phyloP scores from a whole-genome alignment of 371 early-diverging fungal species.

The Dichotomocladium elegans region DNA sequence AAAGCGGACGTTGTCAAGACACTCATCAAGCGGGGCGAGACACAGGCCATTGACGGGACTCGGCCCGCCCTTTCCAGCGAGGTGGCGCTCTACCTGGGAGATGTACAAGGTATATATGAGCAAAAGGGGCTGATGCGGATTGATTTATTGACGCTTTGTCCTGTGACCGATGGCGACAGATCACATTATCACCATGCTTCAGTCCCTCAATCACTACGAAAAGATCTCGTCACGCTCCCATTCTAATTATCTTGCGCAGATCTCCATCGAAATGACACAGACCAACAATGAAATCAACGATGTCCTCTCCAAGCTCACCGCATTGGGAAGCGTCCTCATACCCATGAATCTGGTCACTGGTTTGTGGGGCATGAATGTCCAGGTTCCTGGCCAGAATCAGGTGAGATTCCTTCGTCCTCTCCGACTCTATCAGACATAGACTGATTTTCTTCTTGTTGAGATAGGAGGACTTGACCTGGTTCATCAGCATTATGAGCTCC shows the following conservation, averaged over 20 bases:
- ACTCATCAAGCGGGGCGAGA: constrained; percentile 72
- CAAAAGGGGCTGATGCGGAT: background rate
- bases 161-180: constrained; percentile 47
- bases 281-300: constrained; percentile 90
- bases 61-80: constrained; percentile 51
- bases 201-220: constrained; percentile 87
- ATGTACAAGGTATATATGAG: constrained; percentile 70
- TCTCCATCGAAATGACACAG: constrained; percentile 94
- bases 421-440: background rate
- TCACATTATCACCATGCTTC: constrained; percentile 91
- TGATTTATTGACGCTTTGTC: background rate
- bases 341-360: constrained; percentile 95
- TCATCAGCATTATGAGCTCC: constrained; percentile 50
- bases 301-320: constrained; percentile 87
- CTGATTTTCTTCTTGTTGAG: too few species aligned
- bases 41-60: constrained; percentile 30
- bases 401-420: constrained; percentile 7
- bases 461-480: constrained; percentile 61
- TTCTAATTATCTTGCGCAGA: constrained; percentile 95
- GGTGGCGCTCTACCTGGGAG: constrained; percentile 83
- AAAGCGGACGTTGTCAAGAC: constrained; percentile 84
- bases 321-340: constrained; percentile 87
- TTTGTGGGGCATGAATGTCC: constrained; percentile 90
- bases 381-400: constrained; percentile 66
- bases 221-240: constrained; percentile 89